These are phyloP conservation scores for Baudoinia panamericana DNA, from an alignment of 495 filamentous ascomycete species.

Conservation along the genomic window DNA sequence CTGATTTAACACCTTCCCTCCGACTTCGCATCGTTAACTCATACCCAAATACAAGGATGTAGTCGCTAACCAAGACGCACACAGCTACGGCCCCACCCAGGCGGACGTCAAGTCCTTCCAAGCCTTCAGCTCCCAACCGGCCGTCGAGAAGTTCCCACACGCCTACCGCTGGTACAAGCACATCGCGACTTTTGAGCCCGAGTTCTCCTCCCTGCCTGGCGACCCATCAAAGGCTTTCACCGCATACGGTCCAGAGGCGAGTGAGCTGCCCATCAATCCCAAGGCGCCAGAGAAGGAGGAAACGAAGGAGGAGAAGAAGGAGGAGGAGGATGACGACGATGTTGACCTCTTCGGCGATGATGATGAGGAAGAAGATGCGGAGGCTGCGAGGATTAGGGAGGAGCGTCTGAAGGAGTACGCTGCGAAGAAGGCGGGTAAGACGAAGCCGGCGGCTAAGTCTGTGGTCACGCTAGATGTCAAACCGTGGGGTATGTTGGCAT, in stretches of 20 bases:
- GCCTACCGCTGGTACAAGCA: slow-evolving; percentile 98
- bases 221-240: slow-evolving; percentile 80
- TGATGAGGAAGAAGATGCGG: slow-evolving; percentile 86
- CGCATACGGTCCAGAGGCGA: slow-evolving; percentile 76
- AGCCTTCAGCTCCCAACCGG: slow-evolving; percentile 61
- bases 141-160: slow-evolving; percentile 77
- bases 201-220: slow-evolving; percentile 82
- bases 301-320: slow-evolving; percentile 38
- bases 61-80: slow-evolving; percentile 3
- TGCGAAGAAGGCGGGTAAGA: slow-evolving; percentile 90
- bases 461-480: slow-evolving; percentile 93
- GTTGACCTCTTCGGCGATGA: slow-evolving; percentile 80
- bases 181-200: slow-evolving; percentile 77
- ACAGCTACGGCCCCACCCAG: slow-evolving; percentile 73
- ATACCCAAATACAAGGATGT: no score
- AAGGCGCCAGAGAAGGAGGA: slow-evolving; percentile 65
- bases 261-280: slow-evolving; percentile 63
- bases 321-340: slow-evolving; percentile 60
- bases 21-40: no score
- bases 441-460: slow-evolving; percentile 86
- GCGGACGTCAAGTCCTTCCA: slow-evolving; percentile 94
- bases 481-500: slow-evolving; percentile 79
- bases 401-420: slow-evolving; percentile 84
- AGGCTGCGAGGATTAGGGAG: slow-evolving; percentile 68
- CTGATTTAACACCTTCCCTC: no score